Evolutionary conservation across 2,329 filamentous ascomycete species (phyloP), one percentile per base, ranked within the genome.

Genomic region (Didymella sp.): DNA sequence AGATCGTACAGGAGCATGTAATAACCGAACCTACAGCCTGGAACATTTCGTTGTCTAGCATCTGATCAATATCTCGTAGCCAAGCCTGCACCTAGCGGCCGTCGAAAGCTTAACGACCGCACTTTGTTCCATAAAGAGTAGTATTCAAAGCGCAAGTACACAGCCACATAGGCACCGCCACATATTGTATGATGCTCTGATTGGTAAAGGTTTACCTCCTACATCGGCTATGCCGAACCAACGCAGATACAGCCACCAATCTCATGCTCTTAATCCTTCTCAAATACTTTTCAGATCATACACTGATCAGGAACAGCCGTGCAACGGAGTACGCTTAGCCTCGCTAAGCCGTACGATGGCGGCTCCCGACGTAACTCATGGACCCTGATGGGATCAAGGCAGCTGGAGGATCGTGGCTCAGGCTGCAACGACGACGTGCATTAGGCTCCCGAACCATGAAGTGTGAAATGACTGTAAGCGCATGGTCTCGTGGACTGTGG

Each of bases 381-480:
- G 46, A 38, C 31, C 41, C 31, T 33, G 46, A 27, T 30, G 42
- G 53, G 37, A 48, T 31, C 37, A 51, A 42, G 42, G 53, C 47
- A 56, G 47, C 53, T 51, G 47, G 52, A 44, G 27, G 6, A 38
- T 28, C 7, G 54, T 56, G 54, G 54, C 54, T 56, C 54, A 51
- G 47, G 54, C 54, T 25, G 35, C 54, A 38, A 56, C 54, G 54
- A 56, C 42, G 42, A 47, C 47, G 15, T 53, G 55, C 48, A 58
- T 58, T 44, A 53, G 56, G 49, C 43, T 50, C 35, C 45, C 43
- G 48, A 43, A 31, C 47, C 48, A 41, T 43, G 35, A 47, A 48
- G 42, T 48, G 41, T 33, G 37, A 51, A 13, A 45, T 58, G 55
- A 53, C 55, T 53, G 51, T 42, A 46, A 27, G 43, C 44, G 56